Evolutionary conservation across 2,329 filamentous ascomycete species (phyloP).

Genomic region (Sarocladium kiliense): DNA sequence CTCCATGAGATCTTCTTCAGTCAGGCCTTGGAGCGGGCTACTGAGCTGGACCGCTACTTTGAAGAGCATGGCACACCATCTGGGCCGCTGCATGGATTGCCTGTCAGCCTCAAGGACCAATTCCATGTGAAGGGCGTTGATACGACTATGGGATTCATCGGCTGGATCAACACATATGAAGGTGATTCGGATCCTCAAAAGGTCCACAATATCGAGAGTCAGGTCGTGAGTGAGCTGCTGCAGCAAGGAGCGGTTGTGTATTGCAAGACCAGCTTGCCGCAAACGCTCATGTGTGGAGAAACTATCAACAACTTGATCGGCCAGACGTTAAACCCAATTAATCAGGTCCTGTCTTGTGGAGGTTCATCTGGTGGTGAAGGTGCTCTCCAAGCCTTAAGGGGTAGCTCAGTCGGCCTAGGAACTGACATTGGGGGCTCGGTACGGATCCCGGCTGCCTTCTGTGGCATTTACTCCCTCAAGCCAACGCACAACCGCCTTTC

Average conservation of each 20-base stretch:
- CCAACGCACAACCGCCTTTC: constrained; percentile 23
- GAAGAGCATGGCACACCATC: constrained; percentile 32
- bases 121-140: constrained; percentile 50
- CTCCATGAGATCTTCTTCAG: constrained; percentile 45
- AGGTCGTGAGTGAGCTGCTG: constrained; percentile 52
- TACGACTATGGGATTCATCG: constrained; percentile 48
- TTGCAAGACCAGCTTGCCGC: constrained; percentile 65
- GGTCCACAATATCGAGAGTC: constrained; percentile 23
- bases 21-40: constrained; percentile 38
- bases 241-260: constrained; percentile 59
- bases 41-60: constrained; percentile 36
- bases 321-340: constrained; percentile 57
- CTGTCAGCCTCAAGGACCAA: constrained; percentile 46
- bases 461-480: constrained; percentile 36
- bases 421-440: constrained; percentile 43
- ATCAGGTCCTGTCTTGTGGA: constrained; percentile 54
- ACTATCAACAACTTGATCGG: constrained; percentile 57
- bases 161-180: constrained; percentile 48
- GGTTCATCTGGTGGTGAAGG: constrained; percentile 58
- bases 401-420: constrained; percentile 34
- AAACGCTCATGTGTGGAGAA: constrained; percentile 35
- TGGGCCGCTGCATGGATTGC: constrained; percentile 54
- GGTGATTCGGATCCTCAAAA: not conserved
- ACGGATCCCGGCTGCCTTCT: constrained; percentile 37
- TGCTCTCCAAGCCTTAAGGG: constrained; percentile 34